A percentile compares a stretch with the other conserved stretches of the same genome.
Conservation (phyloP, 129 eudicot species). For the Chrysanthemum lavandulifolium region DNA sequence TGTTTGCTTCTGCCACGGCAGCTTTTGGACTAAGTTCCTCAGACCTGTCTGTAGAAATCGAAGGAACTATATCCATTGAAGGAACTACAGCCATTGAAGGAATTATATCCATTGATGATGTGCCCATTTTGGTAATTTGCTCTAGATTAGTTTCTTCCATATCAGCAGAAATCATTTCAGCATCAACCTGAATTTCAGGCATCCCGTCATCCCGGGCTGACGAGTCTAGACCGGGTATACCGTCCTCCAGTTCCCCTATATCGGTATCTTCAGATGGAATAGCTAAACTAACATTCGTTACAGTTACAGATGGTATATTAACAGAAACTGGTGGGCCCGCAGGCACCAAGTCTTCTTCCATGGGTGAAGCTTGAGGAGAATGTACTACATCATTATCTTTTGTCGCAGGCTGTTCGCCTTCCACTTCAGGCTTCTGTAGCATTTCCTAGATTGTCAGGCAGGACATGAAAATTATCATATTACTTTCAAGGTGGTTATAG, state of each 20-base stretch:
- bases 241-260: conserved; percentile 46
- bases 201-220: conserved; percentile 45
- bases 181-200: conserved; percentile 35
- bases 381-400: conserved; percentile 33
- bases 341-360: conserved; percentile 30
- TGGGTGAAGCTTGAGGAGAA: conserved; percentile 32
- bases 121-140: conserved; percentile 43
- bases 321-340: conserved; percentile 36
- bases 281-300: conserved; percentile 32
- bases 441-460: conserved; percentile 20
- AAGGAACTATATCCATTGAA: conserved; percentile 59
- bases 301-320: conserved; percentile 35
- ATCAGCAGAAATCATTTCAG: conserved; percentile 46
- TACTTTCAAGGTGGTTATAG: background rate
- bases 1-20: conserved; percentile 47
- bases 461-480: conserved; percentile 4
- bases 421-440: conserved; percentile 44
- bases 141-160: conserved; percentile 59
- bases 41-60: conserved; percentile 82
- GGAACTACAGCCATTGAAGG: conserved; percentile 56
- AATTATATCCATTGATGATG: conserved; percentile 41
- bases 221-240: conserved; percentile 82
- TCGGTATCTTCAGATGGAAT: conserved; percentile 47
- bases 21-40: conserved; percentile 94
- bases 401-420: conserved; percentile 32